phyloP scores from a whole-genome alignment of 306 rosid species.

The Rosa chinensis region DNA sequence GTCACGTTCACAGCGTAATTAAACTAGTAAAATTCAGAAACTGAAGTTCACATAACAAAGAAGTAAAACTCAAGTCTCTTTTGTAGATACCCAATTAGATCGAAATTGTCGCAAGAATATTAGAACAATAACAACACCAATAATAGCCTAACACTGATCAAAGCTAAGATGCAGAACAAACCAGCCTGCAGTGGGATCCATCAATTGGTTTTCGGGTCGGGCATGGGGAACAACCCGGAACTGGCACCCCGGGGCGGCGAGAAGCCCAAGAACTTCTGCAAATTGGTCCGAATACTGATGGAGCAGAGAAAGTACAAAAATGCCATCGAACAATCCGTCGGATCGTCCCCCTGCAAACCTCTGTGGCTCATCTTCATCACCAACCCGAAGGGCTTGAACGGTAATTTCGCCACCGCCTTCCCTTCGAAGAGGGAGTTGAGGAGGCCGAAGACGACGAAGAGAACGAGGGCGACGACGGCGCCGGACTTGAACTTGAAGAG shows the following conservation, averaged over 20 bases:
- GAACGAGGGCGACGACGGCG: conserved; percentile 96
- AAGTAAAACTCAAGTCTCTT: not conserved
- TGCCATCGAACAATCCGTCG: conserved; percentile 96
- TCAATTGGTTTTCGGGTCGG: conserved; percentile 94
- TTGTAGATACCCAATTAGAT: not conserved
- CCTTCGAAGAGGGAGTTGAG: conserved; percentile 93
- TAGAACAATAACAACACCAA: not conserved
- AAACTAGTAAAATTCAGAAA: not conserved
- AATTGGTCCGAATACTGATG: conserved; percentile 86
- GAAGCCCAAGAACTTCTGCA: conserved; percentile 95
- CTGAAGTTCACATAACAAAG: too few species aligned
- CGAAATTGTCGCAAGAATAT: not conserved
- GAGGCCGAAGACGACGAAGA: conserved; percentile 88
- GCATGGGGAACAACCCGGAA: conserved; percentile 87
- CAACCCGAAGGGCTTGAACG: conserved; percentile 78
- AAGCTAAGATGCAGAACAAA: conserved; percentile 16
- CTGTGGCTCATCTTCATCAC: conserved; percentile 97
- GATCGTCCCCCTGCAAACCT: conserved; percentile 80
- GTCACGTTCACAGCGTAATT: not conserved
- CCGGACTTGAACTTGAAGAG: conserved; percentile 97
- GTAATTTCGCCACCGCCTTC: conserved; percentile 82
- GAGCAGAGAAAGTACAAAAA: conserved; percentile 93
- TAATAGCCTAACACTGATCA: not conserved
- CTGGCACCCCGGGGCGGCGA: conserved; percentile 90
- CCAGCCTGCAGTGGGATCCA: conserved; percentile 5